Conservation (phyloP, 2,329 filamentous ascomycete genomes). For the Talaromyces sp. region DNA sequence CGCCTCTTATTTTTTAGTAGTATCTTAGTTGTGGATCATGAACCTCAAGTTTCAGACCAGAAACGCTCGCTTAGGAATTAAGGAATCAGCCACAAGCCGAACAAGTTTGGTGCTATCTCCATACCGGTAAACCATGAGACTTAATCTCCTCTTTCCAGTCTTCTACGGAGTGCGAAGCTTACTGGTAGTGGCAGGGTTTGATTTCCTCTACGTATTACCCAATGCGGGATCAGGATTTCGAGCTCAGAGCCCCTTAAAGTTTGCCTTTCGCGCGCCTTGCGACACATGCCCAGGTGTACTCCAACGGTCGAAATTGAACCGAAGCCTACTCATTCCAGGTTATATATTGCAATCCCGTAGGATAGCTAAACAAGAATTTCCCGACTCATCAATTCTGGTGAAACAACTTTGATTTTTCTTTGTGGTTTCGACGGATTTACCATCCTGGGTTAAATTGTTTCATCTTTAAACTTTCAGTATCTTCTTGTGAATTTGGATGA, state of each 20-base stretch:
- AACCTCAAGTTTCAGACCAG: not conserved
- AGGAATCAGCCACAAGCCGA: not conserved
- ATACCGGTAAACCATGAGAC: not conserved
- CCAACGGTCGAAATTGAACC: not conserved
- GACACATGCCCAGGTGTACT: not conserved
- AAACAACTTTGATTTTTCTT: not conserved
- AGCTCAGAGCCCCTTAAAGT: not conserved
- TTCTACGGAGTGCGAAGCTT: too few species aligned
- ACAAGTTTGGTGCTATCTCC: not conserved
- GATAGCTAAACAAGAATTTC: not conserved
- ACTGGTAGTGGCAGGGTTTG: not conserved
- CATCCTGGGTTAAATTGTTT: not conserved
- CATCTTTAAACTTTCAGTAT: not conserved
- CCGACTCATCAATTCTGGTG: not conserved
- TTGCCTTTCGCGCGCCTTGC: not conserved
- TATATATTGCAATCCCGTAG: not conserved
- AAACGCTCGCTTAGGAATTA: conserved; percentile 1
- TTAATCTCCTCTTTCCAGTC: not conserved
- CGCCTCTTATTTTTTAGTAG: not conserved
- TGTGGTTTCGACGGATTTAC: not conserved
- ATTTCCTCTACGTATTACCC: not conserved
- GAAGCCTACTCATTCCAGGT: not conserved
- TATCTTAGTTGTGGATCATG: not conserved
- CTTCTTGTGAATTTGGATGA: not conserved
- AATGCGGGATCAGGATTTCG: not conserved